Evolutionary conservation across 352 stramenopile genomes (phyloP).

Genomic region (Phytopythium aichiense): DNA sequence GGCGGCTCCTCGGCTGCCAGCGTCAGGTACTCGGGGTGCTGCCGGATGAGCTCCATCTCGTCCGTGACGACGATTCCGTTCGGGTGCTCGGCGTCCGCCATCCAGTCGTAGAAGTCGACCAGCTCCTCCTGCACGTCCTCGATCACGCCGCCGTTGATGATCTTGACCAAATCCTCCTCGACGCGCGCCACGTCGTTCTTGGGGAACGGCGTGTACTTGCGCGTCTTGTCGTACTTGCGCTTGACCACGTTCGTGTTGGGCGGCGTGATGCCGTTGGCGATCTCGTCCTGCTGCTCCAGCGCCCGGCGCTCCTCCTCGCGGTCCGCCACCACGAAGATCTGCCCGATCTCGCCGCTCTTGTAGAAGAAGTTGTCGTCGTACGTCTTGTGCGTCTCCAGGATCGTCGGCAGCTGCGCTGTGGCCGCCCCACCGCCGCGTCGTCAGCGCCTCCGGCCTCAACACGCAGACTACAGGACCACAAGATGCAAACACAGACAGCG

Average conservation of each 20-base stretch:
- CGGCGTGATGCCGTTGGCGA: constrained; percentile 70
- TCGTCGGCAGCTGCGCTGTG: constrained; percentile 76
- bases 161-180: constrained; percentile 81
- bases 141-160: constrained; percentile 63
- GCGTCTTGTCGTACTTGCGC: constrained; percentile 86
- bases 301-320: constrained; percentile 65
- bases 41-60: constrained; percentile 78
- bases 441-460: no score
- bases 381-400: constrained; percentile 88
- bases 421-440: not conserved
- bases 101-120: constrained; percentile 86
- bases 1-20: constrained; percentile 41
- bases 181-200: constrained; percentile 81
- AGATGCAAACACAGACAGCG: not conserved
- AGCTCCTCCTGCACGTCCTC: constrained; percentile 85
- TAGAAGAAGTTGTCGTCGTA: constrained; percentile 89
- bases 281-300: constrained; percentile 61
- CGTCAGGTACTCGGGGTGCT: constrained; percentile 78
- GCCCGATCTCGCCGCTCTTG: constrained; percentile 85
- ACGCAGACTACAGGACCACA: not conserved
- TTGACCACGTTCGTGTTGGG: constrained; percentile 87
- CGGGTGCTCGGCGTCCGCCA: constrained; percentile 71
- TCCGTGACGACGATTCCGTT: constrained; percentile 70
- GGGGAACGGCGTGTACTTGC: constrained; percentile 78
- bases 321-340: constrained; percentile 84